Conservation (phyloP, 148 eudicot species). For the Heliosperma pusillum region DNA sequence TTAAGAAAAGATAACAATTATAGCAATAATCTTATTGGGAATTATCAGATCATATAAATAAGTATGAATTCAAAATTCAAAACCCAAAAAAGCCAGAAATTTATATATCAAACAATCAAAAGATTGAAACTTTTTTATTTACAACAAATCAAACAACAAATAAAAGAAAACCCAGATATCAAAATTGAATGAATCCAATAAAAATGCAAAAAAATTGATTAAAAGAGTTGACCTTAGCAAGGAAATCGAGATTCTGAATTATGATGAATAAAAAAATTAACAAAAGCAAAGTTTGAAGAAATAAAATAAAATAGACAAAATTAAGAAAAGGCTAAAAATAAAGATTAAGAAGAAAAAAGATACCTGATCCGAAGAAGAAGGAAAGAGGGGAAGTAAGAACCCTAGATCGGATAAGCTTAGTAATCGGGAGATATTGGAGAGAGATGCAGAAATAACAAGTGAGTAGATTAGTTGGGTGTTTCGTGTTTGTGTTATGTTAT, state of each 20-base stretch:
- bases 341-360: not conserved
- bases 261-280: not conserved
- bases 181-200: not conserved
- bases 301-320: not conserved
- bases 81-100: not conserved
- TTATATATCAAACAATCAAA: slow-evolving; percentile 1
- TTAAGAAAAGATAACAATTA: not conserved
- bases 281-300: not conserved
- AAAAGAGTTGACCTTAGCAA: slow-evolving; percentile 19
- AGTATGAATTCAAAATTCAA: too few relatives aligned
- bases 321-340: slow-evolving; percentile 6
- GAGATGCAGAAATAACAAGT: not conserved
- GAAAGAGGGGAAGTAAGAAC: slow-evolving; percentile 21
- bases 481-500: not conserved
- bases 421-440: not conserved
- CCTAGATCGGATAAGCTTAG: slow-evolving; percentile 35
- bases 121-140: slow-evolving; percentile 3
- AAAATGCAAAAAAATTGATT: not conserved
- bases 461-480: not conserved
- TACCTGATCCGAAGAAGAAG: slow-evolving; percentile 50
- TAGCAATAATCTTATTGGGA: not conserved
- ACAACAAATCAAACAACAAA: not conserved
- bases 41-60: not conserved
- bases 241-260: not conserved
- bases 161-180: not conserved